Percentiles rank a stretch among this genome's conserved stretches.
Conservation (phyloP, 2,329 filamentous ascomycete species). For the Blastomyces emzantsi region DNA sequence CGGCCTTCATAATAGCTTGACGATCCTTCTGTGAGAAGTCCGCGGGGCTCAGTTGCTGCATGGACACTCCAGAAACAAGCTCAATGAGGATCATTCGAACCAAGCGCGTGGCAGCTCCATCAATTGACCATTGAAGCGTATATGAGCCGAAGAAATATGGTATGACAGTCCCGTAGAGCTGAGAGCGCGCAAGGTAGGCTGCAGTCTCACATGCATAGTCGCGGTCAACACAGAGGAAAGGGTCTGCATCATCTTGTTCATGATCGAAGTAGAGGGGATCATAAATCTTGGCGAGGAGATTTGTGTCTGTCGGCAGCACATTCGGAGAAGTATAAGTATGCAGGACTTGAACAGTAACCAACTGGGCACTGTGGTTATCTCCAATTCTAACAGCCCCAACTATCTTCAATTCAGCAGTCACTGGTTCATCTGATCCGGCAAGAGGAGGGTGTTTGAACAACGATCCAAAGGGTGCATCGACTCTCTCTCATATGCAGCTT, state of each 20-base stretch:
- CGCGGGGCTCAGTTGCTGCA: constrained; percentile 10
- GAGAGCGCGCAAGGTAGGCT: constrained; percentile 10
- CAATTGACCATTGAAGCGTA: constrained; percentile 17
- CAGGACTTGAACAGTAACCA: constrained; percentile 3
- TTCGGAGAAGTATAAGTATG: not conserved
- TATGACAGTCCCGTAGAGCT: constrained; percentile 16
- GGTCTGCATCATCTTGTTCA: constrained; percentile 10
- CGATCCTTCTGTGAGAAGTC: constrained; percentile 11
- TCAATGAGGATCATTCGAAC: constrained; percentile 16
- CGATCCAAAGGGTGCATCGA: constrained; percentile 8
- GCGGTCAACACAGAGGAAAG: constrained; percentile 8
- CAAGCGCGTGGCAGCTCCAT: constrained; percentile 9
- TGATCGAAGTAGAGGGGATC: constrained; percentile 11
- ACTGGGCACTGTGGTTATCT: constrained; percentile 10
- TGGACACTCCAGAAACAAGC: constrained; percentile 8
- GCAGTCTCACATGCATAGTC: constrained; percentile 6
- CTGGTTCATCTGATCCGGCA: not conserved
- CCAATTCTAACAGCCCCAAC: constrained; percentile 5
- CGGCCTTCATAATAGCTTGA: constrained; percentile 13
- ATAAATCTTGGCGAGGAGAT: constrained; percentile 12
- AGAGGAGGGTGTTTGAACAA: constrained; percentile 9
- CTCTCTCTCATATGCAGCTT: constrained; percentile 5
- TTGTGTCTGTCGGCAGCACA: constrained; percentile 1
- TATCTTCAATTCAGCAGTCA: constrained; percentile 6
- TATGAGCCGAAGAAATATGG: constrained; percentile 22